Evolutionary conservation across 192 early-diverging fungal species (phyloP), one percentile per base, ranked within the genome.

Genomic region (Diversispora eburnea): DNA sequence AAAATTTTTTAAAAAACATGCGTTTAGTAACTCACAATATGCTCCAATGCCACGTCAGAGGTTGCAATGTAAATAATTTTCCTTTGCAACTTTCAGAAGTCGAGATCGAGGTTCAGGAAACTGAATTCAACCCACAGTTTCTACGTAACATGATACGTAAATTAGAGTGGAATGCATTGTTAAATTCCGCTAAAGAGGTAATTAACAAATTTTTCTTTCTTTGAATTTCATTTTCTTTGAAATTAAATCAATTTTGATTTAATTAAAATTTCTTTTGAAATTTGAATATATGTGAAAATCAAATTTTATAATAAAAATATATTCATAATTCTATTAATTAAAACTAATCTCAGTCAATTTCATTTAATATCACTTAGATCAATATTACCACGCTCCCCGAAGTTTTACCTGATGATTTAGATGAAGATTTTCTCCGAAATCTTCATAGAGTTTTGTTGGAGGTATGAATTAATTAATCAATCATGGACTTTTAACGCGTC

Each of bases 11-110:
- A 2, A 41, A 17, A 49, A 83, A 22, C 70, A 92, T 91, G 88
- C 89, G 96, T 83, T 91, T 99, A 74, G 89, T 99, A 52, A 96
- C 95, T 46, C 97, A 99, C 86, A 99, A 99, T 81, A 93, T 99
- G 94, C 88, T 99, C 66, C 93, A 95, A 84, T 99, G 97, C 90
- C 93, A 97, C 78, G 97, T 92, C 78, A 96, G 95, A 81, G 89
- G 89, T 82, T 99, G 97, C 86, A 88, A 86, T n/a, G 84, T 83
- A 73, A 89, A 91, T 78, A 94, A 92, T 84, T 99, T 92, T 75
- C 97, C 97, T n/a, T 87, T 99, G 19, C 83, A 86, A 54, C 83
- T 99, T 77, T 84, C 90, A 73, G 89, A 97, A 48, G 90, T 86
- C 13, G 87, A 93, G 73, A 81, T 97, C 17, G 94, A 97, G 78